Base-by-base conservation (phyloP, 371 early-diverging fungal genomes). In the Nematocida minor region DNA sequence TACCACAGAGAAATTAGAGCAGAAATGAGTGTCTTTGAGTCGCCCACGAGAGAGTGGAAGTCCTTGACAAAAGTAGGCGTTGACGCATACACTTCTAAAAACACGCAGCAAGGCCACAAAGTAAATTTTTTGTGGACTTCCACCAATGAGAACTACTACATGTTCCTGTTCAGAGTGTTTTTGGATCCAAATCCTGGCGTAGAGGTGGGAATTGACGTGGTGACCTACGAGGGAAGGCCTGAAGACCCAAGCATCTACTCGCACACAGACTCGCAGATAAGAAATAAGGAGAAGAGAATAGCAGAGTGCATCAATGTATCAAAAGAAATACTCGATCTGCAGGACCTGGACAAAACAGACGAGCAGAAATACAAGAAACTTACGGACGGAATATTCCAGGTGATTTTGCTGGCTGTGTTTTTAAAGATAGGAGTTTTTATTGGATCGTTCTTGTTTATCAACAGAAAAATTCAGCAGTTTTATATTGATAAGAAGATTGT, bases 401-500 rank as follows among this genome's bases (percentile, higher is more conserved):
- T 81, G 7, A 63, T 83, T 25, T 53, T 79, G n/a, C 55, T 64
- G 20, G 62, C 62, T 20, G 77, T 69, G 16, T 54, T 83, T 3
- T 53, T 81, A 31, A 83, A 82, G 63, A 81, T 83, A 25, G 69
- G 60, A 7, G 69, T 78, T 16, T 55, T 83, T 48, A 49, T 81
- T 42, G 66, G 63, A 31, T 81, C 83, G 18, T 69, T 83, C 42
- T n/a, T 81, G 31, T 64, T 74, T 62, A 66, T 83, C 57, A 81
- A 83, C 55, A 78, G 55, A 49, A 80, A 78, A 36, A 67, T 81
- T 54, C 80, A 81, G 48, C 44, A 81, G 16, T 83, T 83, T 55
- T 83, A 81, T 66, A 34, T 81, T 41, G 55, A 64, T 42, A 79
- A 81, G 42, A 83, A 81, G 66, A 83, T 83, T 54, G 79, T 79